Conservation (phyloP, 805 yeast species). For the Saturnispora saitoi region DNA sequence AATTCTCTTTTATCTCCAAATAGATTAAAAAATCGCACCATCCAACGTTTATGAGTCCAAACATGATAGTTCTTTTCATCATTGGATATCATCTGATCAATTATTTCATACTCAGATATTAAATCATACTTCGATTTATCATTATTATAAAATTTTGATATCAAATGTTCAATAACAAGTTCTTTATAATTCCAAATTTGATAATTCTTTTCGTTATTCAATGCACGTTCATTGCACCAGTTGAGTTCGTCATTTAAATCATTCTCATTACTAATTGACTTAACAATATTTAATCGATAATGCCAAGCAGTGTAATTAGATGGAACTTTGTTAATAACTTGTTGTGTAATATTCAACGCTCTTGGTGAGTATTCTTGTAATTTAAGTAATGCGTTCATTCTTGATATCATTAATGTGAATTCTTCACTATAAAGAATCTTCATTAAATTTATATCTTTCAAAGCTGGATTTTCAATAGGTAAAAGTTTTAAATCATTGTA, state of each 20-base stretch:
- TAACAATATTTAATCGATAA: constrained; percentile 49
- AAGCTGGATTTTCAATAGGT: constrained; percentile 10
- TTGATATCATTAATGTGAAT: constrained; percentile 53
- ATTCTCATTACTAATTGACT: constrained; percentile 22
- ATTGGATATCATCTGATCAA: constrained; percentile 58
- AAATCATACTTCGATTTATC: constrained; percentile 28
- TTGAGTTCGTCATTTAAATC: constrained; percentile 48
- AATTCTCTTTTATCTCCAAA: constrained; percentile 41
- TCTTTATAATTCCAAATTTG: constrained; percentile 97
- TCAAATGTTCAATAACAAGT: constrained; percentile 37
- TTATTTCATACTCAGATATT: constrained; percentile 51
- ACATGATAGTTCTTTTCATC: constrained; percentile 93
- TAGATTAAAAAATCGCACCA: constrained; percentile 47
- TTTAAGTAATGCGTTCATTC: constrained; percentile 50
- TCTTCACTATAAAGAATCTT: constrained; percentile 66
- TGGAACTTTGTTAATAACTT: constrained; percentile 60
- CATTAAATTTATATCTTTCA: constrained; percentile 32
- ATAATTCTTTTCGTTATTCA: constrained; percentile 79
- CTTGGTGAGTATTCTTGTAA: constrained; percentile 58
- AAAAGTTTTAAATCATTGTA: constrained; percentile 14
- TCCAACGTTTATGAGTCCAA: constrained; percentile 90
- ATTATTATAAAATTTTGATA: constrained; percentile 1
- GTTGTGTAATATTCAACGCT: constrained; percentile 57
- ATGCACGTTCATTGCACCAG: constrained; percentile 73
- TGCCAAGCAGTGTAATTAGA: constrained; percentile 93